These are phyloP conservation scores for Coprinopsis strossmayeri DNA, from an alignment of 768 basidiomycete genomes.

Conservation along the genomic window DNA sequence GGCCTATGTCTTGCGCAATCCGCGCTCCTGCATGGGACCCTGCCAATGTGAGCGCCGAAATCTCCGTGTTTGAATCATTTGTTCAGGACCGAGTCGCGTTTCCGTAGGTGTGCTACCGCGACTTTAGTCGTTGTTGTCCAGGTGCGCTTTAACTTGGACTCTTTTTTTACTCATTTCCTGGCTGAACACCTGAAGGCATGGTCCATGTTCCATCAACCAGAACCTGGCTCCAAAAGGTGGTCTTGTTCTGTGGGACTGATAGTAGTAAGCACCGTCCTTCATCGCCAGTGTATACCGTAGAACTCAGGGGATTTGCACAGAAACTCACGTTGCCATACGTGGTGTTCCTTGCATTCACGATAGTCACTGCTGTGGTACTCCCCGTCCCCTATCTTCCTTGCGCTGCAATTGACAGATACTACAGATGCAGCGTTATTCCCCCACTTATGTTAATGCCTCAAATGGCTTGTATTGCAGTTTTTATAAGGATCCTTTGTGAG, in stretches of 20 bases:
- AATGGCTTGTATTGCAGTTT: conserved; percentile 49
- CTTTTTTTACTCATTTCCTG: background rate
- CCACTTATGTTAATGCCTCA: conserved; percentile 19
- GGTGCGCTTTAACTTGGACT: conserved; percentile 11
- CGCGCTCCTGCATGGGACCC: conserved; percentile 43
- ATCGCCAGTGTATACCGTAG: background rate
- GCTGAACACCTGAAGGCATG: conserved; percentile 1
- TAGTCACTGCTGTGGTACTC: conserved; percentile 32
- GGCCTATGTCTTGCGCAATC: conserved; percentile 48
- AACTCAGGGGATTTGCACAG: no score
- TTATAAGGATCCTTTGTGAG: conserved; percentile 29
- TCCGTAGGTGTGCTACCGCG: conserved; percentile 18
- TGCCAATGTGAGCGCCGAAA: conserved; percentile 44
- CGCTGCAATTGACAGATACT: background rate
- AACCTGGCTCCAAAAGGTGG: background rate
- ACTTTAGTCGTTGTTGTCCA: conserved; percentile 22
- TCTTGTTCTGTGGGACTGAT: background rate
- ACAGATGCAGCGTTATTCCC: conserved; percentile 16
- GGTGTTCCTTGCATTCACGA: conserved; percentile 34
- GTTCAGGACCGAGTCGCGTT: no score
- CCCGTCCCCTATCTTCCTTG: background rate
- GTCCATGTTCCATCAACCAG: conserved; percentile 8
- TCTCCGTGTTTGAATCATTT: no score
- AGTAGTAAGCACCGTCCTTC: conserved; percentile 9
- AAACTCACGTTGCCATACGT: conserved; percentile 26